Base-by-base conservation (phyloP, 176 grass and related monocot genomes). In the Carex kokanica region DNA sequence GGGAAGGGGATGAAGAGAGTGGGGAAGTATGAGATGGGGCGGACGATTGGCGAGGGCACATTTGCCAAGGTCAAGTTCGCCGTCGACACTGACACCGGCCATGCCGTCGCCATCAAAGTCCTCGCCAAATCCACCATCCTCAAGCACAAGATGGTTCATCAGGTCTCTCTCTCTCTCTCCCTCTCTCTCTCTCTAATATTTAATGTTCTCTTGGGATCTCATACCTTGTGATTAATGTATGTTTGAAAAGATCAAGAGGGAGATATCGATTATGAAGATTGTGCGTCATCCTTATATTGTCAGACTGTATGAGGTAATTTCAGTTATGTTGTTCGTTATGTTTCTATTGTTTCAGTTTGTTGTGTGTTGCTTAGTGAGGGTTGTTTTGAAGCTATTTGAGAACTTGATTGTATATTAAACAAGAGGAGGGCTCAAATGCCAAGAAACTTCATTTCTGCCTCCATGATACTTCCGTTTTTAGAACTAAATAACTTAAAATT, bases 251-350 rank as follows among this genome's bases (percentile, higher is more conserved):
- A 95, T 95, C 68, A 98, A 95, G 89, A 98, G 83, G 88, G 96
- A 98, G 79, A 98, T 98, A 93, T 98, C 93, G 14, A 95, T 95
- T 85, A 98, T 95, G 93, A 99, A 99, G 89, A 99, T 99, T 43
- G 91, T 99, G 53, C 86, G 96, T 15, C 96, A 99, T 71, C 93
- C 96, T 3, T 85, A 90, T 86, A 95, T 99, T 83, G 89, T 95
- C 53, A 87, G 88, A 56, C 83, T 99, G 83, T 92, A 95, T 15
- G 96, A 95, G 96, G 93, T 95, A 79, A 84, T 36, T 18, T 54
- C 68, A 4, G 4, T 17, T 55, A 70, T 70, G 36, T 43, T 43
- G 66, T 66, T 66, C 57, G 45, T 4, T 25, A 32, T 3, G 16
- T 82, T 60, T 77, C 38, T 62, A 23, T 54, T 82, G 4, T 80